A percentile compares a stretch with the other conserved stretches of the same genome.
Evolutionary conservation across 2,329 filamentous ascomycete species (phyloP).

Genomic region (Clonostachys sp.): DNA sequence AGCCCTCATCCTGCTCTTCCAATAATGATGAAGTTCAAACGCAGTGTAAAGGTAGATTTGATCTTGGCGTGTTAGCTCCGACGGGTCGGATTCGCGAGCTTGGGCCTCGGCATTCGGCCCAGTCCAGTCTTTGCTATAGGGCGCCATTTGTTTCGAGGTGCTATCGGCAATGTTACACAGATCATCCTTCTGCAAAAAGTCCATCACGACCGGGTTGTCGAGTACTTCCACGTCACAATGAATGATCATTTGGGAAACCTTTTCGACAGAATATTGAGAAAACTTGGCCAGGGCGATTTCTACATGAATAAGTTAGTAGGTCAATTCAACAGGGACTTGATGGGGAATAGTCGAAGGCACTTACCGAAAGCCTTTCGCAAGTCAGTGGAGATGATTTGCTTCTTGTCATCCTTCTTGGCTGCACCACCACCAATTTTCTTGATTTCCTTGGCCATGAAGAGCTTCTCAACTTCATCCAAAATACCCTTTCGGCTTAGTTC

Average conservation of each 20-base stretch:
- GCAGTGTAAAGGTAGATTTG: constrained; percentile 93
- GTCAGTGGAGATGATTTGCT: constrained; percentile 90
- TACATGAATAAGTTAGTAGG: constrained; percentile 24
- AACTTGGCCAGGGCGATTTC: constrained; percentile 93
- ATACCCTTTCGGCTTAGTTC: constrained; percentile 94
- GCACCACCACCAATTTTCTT: constrained; percentile 72
- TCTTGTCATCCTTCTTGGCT: constrained; percentile 88
- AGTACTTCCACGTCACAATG: constrained; percentile 88
- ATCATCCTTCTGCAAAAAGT: constrained; percentile 90
- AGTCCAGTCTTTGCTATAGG: constrained; percentile 96
- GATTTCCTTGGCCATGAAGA: constrained; percentile 96
- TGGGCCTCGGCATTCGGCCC: constrained; percentile 76
- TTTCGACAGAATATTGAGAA: constrained; percentile 77
- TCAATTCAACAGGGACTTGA: not conserved
- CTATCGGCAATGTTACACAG: constrained; percentile 92
- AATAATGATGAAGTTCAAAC: constrained; percentile 94
- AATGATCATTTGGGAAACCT: constrained; percentile 87
- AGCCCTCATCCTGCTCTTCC: constrained; percentile 95
- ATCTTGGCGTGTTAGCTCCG: constrained; percentile 87
- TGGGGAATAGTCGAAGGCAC: constrained; percentile 12
- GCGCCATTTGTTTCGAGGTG: constrained; percentile 83
- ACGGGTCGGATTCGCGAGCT: constrained; percentile 77
- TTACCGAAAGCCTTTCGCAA: constrained; percentile 80
- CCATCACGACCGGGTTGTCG: constrained; percentile 90
- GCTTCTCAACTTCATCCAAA: constrained; percentile 92